Percentiles rank a stretch among this genome's conserved stretches.
phyloP scores from a whole-genome alignment of 805 yeast species.

The Zygoascus ofunaensis region DNA sequence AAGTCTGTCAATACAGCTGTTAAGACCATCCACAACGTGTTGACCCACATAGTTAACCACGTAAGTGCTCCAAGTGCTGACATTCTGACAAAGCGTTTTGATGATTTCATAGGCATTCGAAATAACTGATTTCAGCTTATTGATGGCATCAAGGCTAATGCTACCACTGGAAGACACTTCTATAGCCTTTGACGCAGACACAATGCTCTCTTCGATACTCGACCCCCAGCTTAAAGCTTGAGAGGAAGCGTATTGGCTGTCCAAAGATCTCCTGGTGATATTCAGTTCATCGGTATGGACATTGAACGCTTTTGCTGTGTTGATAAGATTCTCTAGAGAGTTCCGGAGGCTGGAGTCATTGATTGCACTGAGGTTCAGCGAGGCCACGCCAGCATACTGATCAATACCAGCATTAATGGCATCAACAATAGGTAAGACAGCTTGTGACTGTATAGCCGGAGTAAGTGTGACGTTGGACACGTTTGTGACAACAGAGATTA shows the following conservation, averaged over 20 bases:
- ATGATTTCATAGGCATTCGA: background rate
- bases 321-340: background rate
- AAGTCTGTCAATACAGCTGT: background rate
- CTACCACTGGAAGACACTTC: background rate
- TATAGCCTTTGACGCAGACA: background rate
- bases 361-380: background rate
- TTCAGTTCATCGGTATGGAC: conserved; percentile 1
- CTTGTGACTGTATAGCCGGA: background rate
- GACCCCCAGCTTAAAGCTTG: background rate
- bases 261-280: background rate
- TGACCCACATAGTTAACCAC: background rate
- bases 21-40: background rate
- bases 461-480: background rate
- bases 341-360: background rate
- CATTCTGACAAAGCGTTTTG: background rate
- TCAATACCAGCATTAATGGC: conserved; percentile 1
- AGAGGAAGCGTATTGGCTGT: background rate
- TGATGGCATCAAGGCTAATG: background rate
- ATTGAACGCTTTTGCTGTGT: background rate
- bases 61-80: background rate
- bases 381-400: too few relatives aligned
- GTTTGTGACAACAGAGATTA: background rate
- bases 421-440: background rate
- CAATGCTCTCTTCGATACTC: background rate
- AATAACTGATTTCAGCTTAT: background rate